Base-by-base conservation (phyloP, 352 stramenopile genomes). In the Phytophthora idaei region DNA sequence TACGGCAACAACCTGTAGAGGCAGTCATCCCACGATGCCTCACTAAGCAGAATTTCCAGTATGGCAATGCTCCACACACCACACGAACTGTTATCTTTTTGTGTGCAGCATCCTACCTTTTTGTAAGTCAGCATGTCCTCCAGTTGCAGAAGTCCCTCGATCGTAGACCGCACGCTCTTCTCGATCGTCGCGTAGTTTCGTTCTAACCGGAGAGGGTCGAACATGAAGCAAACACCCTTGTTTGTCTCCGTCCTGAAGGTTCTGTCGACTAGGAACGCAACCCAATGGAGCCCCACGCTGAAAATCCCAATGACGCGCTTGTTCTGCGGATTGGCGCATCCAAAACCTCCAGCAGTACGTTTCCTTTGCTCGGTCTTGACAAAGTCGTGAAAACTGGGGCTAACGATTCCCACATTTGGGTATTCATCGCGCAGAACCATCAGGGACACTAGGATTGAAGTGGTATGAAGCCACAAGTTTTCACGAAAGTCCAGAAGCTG, bases 401-500 rank as follows among this genome's bases (percentile, higher is more conserved):
- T 6, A 42, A n/a, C 12, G 4, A 42, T n/a, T 3, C 36, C 36
- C 9, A 48, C 36, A 10, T 31, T 6, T 7, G 17, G 27, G 21
- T 58, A 58, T 27, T 48, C 21, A 15, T 31, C n/a, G 5, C 31
- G 29, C 1, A 45, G n/a, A 3, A 47, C 17, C 14, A 58, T 17
- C 1, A 58, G 4, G 0, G 51, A 46, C 17, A 21, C 17, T n/a
- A n/a, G 17, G 17, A 21, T 21, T 21, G 17, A 21, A 21, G 17
- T 21, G 17, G 17, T 21, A 21, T 21, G 17, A 21, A 21, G 17
- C 17, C 17, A 21, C 17, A 21, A 21, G 17, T 21, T 61, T 12
- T 61, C 42, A 2, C 54, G 42, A 27, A 61, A 52, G 17, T 52
- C 29, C 5, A 61, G 42, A 7, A 61, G 9, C 5, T 46, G 28